phyloP scores from a whole-genome alignment of 148 eudicot genomes.

The Chenopodium suecicum region DNA sequence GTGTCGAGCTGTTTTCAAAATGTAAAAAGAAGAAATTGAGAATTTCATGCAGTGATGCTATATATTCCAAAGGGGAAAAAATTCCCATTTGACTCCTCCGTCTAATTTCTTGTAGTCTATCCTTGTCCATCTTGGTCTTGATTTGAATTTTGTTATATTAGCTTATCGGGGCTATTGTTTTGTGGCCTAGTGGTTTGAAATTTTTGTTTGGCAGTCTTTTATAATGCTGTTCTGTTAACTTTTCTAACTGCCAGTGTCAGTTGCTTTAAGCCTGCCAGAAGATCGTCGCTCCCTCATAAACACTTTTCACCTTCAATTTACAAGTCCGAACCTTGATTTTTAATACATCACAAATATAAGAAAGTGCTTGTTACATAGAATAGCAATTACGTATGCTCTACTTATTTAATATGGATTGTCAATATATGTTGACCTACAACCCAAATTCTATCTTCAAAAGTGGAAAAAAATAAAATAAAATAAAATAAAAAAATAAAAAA shows the following conservation, averaged over 20 bases:
- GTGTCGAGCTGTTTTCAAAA: neutral
- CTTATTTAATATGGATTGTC: neutral
- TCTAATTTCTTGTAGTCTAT: neutral
- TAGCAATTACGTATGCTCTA: neutral
- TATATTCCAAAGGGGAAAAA: neutral
- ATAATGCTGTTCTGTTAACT: neutral
- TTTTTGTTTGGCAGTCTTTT: neutral
- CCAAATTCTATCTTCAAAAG: too few relatives aligned
- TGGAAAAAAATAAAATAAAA: neutral
- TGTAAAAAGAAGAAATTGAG: neutral
- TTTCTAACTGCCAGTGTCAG: neutral
- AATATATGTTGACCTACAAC: neutral
- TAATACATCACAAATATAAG: neutral
- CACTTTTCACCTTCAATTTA: neutral
- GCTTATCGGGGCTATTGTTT: neutral
- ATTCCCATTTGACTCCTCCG: neutral
- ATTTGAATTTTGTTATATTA: neutral
- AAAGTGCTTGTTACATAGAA: neutral
- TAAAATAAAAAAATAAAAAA: neutral
- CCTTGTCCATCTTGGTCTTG: neutral
- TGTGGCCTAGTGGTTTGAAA: neutral
- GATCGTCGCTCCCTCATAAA: neutral
- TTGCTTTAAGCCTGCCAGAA: neutral
- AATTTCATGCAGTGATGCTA: neutral
- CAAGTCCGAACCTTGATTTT: neutral